A percentile compares a stretch with the other conserved stretches of the same genome.
These are phyloP conservation scores for Zygoascus flipseniorum DNA, from an alignment of 805 yeast genomes.

Conservation along the genomic window DNA sequence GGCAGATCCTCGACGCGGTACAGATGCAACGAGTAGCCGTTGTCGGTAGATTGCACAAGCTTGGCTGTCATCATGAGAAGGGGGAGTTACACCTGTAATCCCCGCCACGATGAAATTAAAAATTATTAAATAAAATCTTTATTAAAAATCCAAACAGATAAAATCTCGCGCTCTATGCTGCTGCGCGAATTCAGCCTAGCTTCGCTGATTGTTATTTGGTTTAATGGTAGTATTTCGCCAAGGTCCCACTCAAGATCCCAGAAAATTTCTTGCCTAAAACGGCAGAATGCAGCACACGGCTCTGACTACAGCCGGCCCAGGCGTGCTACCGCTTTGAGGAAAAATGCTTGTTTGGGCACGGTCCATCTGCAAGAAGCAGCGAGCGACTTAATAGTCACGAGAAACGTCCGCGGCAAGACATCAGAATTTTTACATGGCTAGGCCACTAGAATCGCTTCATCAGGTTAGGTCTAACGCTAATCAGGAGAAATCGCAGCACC, in stretches of 20 bases:
- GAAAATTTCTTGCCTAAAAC: neutral
- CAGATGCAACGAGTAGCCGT: neutral
- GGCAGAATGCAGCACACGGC: neutral
- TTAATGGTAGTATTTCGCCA: neutral
- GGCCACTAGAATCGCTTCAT: no score
- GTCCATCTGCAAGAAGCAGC: neutral
- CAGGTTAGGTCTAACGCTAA: no score
- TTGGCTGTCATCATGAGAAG: no score
- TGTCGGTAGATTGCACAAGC: neutral
- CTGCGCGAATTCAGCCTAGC: no score
- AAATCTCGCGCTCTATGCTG: no score
- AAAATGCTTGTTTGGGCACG: neutral
- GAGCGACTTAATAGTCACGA: neutral
- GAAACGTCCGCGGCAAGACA: neutral
- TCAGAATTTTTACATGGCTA: no score
- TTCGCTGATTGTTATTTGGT: no score
- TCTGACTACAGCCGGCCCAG: neutral
- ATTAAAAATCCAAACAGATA: no score
- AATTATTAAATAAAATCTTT: no score
- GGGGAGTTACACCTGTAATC: no score
- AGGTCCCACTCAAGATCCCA: neutral
- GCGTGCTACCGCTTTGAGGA: neutral
- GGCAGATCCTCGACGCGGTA: neutral
- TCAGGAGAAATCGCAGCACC: no score
- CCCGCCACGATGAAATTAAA: no score